Conservation (phyloP, 169 alveolate species). For the Eimeria maxima region DNA sequence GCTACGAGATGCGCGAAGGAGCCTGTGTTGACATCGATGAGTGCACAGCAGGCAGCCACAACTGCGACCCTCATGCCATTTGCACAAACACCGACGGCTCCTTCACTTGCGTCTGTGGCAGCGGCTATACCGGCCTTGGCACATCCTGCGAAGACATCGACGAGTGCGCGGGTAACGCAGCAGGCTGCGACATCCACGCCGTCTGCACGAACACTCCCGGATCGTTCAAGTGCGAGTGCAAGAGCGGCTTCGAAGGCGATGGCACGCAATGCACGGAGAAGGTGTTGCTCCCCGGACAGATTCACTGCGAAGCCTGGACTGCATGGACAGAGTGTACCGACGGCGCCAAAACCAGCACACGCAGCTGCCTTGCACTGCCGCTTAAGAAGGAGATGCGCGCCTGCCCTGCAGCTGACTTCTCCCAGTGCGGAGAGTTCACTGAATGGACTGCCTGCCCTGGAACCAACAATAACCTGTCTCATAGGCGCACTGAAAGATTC, state of each 20-base stretch:
- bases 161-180: constrained; percentile 77
- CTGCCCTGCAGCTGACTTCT: constrained; percentile 12
- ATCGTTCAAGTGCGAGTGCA: constrained; percentile 80
- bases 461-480: constrained; percentile 50
- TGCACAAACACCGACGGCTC: constrained; percentile 82
- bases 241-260: constrained; percentile 79
- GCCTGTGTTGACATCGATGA: constrained; percentile 81
- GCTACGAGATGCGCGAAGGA: constrained; percentile 74
- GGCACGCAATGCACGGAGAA: constrained; percentile 72
- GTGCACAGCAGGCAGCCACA: constrained; percentile 72
- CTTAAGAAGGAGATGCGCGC: not conserved
- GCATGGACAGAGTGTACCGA: constrained; percentile 53
- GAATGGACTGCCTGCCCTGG: constrained; percentile 73
- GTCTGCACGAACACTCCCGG: constrained; percentile 82
- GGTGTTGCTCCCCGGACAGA: constrained; percentile 58
- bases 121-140: constrained; percentile 82
- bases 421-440: constrained; percentile 49
- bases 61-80: constrained; percentile 79
- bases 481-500: not conserved
- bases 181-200: constrained; percentile 77
- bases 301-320: constrained; percentile 46
- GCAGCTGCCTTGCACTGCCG: constrained; percentile 57
- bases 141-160: constrained; percentile 78
- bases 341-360: not conserved
- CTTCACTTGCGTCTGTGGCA: constrained; percentile 73